phyloP scores from a whole-genome alignment of 805 yeast species.

The Kazachstania martiniae region DNA sequence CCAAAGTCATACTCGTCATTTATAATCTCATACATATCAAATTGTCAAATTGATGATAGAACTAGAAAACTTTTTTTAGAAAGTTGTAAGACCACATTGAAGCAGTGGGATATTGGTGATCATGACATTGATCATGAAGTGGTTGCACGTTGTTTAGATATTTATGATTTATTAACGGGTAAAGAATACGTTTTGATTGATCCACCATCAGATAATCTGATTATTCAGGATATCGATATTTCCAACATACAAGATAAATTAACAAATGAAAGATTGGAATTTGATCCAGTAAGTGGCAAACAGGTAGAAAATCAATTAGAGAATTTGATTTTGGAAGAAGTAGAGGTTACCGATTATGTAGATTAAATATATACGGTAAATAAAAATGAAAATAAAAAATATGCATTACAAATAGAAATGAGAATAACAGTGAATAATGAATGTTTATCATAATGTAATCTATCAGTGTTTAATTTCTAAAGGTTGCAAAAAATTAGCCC shows the following conservation, averaged over 20 bases:
- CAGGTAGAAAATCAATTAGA: slow-evolving; percentile 5
- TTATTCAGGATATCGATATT: slow-evolving; percentile 4
- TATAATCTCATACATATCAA: slow-evolving; percentile 5
- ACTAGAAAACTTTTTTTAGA: slow-evolving; percentile 3
- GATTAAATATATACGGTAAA: too few relatives aligned
- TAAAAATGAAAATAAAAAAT: too few relatives aligned
- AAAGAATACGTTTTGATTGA: slow-evolving; percentile 5
- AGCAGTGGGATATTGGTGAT: slow-evolving; percentile 6
- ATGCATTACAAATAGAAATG: neutral
- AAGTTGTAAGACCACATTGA: slow-evolving; percentile 7
- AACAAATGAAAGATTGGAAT: slow-evolving; percentile 6
- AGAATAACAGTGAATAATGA: too few relatives aligned
- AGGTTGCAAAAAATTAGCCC: neutral
- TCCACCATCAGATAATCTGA: slow-evolving; percentile 4
- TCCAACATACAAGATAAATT: neutral
- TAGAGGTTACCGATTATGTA: slow-evolving; percentile 15
- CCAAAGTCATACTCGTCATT: slow-evolving; percentile 1
- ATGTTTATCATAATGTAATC: too few relatives aligned
- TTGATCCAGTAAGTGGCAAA: slow-evolving; percentile 6
- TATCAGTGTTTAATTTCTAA: too few relatives aligned
- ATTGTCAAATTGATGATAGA: slow-evolving; percentile 3
- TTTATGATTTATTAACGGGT: slow-evolving; percentile 10
- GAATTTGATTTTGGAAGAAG: slow-evolving; percentile 21
- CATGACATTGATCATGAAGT: slow-evolving; percentile 3
- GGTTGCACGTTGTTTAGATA: slow-evolving; percentile 8